Conservation (phyloP, 164 flowering plant species). For the Nymphaea colorata region DNA sequence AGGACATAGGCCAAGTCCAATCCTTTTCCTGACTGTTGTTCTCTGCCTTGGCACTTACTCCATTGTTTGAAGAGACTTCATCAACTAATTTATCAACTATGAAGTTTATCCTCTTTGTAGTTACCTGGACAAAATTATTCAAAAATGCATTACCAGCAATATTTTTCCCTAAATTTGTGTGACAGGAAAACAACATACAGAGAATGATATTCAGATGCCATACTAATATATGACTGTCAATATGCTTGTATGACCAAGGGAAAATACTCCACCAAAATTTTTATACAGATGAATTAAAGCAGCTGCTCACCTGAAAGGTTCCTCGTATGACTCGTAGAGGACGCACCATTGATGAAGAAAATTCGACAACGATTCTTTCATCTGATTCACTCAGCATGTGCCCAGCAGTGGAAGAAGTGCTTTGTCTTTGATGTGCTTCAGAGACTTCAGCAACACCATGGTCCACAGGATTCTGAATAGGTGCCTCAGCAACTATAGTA, state of each 20-base stretch:
- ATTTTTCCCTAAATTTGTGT: background rate
- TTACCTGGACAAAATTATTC: slow-evolving; percentile 43
- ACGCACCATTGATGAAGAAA: slow-evolving; percentile 84
- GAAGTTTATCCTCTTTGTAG: slow-evolving; percentile 81
- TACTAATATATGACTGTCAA: no score
- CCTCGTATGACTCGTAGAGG: slow-evolving; percentile 70
- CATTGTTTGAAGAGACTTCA: slow-evolving; percentile 24
- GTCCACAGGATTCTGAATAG: slow-evolving; percentile 19
- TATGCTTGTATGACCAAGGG: no score
- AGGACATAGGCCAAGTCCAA: slow-evolving; percentile 73
- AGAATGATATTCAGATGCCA: background rate
- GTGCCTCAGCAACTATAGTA: slow-evolving; percentile 29
- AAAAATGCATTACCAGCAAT: background rate
- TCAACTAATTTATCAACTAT: slow-evolving; percentile 51
- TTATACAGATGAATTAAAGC: background rate
- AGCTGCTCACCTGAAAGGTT: slow-evolving; percentile 78
- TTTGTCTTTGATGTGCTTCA: slow-evolving; percentile 28
- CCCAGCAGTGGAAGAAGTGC: slow-evolving; percentile 59
- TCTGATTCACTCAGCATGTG: slow-evolving; percentile 84
- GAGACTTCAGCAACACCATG: slow-evolving; percentile 25
- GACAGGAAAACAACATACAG: background rate
- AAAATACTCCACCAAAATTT: no score
- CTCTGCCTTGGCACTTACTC: slow-evolving; percentile 19
- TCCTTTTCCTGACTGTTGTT: slow-evolving; percentile 47
- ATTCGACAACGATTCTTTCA: slow-evolving; percentile 92